Percentiles rank a stretch among this genome's conserved stretches.
Evolutionary conservation across 495 filamentous ascomycete species (phyloP).

Genomic region (Talaromyces nanjingensis): DNA sequence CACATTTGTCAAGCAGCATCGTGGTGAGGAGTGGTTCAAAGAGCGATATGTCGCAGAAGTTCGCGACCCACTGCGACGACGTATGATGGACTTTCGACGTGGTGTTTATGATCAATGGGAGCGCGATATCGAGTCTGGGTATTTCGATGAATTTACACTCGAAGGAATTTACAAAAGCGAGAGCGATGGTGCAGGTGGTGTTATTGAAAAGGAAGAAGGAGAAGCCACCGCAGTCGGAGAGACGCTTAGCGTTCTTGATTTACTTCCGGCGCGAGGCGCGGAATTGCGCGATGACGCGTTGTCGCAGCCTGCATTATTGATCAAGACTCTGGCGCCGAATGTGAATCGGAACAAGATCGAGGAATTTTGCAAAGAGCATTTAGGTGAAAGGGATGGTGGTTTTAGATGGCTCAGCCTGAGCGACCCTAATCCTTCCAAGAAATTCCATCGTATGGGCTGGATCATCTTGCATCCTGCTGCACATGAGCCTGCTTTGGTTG

Average conservation of each 20-base stretch:
- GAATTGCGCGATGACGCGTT: conserved; percentile 79
- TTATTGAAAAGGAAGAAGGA: conserved; percentile 91
- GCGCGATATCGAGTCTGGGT: conserved; percentile 67
- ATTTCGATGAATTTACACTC: conserved; percentile 89
- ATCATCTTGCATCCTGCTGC: conserved; percentile 83
- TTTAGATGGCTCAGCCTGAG: conserved; percentile 90
- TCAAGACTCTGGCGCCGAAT: conserved; percentile 96
- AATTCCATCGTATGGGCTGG: conserved; percentile 97
- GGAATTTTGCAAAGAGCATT: conserved; percentile 83
- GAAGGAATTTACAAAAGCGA: conserved; percentile 95
- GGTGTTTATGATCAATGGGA: conserved; percentile 77
- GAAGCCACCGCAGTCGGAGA: conserved; percentile 86
- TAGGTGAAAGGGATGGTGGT: conserved; percentile 77
- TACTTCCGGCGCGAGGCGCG: conserved; percentile 70
- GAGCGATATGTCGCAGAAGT: conserved; percentile 87
- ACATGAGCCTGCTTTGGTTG: conserved; percentile 47
- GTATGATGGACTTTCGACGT: conserved; percentile 68
- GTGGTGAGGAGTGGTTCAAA: conserved; percentile 94
- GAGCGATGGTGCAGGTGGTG: conserved; percentile 76
- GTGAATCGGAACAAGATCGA: conserved; percentile 93
- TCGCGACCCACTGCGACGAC: conserved; percentile 57
- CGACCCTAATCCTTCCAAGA: conserved; percentile 93
- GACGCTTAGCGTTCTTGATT: conserved; percentile 82
- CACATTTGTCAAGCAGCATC: conserved; percentile 82
- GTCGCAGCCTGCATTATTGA: conserved; percentile 82